Evolutionary conservation across 768 basidiomycete genomes (phyloP), one percentile per base, ranked within the genome.

Genomic region (Leccinum truebloodii): DNA sequence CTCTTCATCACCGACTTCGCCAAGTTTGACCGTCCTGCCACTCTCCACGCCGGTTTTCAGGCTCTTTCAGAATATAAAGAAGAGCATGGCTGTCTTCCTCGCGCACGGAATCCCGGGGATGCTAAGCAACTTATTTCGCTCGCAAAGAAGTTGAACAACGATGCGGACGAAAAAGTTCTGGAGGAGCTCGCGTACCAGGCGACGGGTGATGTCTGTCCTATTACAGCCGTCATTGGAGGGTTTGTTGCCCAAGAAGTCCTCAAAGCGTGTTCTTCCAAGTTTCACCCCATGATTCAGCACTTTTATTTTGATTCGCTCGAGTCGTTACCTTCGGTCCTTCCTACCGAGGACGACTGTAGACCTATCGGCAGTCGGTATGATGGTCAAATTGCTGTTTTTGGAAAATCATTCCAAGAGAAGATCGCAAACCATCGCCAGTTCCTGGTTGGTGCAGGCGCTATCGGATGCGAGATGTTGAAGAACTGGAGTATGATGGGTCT

Each of bases 401-500:
- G 97, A 6, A 91, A 87, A 74, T 70, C 77, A 2, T 98, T 98
- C 86, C 97, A 99, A 66, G 82, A 89, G 44, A 97, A 92, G 80
- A 88, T 99, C 62, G 83, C 86, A 46, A 89, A 90, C 71, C 86
- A 94, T 71, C 85, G 91, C 28, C 92, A 98, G 69, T 99, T 99
- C 84, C 83, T 99, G 50, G 97, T 99, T 58, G 97, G 97, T 9
- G 88, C 96, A n/a, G 97, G 97, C 50, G 97, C 97, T 37, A 98
- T 99, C 72, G 97, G 97, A 20, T 99, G 97, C 71, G 97, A 99
- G 78, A 98, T 98, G 97, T 78, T 99, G 69, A 99, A 99, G 82
- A 99, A 98, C 76, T 99, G 97, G 97, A 91, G 92, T 65, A 92
- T 98, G 94, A 96, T 98, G 83, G 97, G 97, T 62, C 79, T 99